These are phyloP conservation scores for Fragaria iinumae DNA, from an alignment of 306 rosid genomes.

Conservation along the genomic window DNA sequence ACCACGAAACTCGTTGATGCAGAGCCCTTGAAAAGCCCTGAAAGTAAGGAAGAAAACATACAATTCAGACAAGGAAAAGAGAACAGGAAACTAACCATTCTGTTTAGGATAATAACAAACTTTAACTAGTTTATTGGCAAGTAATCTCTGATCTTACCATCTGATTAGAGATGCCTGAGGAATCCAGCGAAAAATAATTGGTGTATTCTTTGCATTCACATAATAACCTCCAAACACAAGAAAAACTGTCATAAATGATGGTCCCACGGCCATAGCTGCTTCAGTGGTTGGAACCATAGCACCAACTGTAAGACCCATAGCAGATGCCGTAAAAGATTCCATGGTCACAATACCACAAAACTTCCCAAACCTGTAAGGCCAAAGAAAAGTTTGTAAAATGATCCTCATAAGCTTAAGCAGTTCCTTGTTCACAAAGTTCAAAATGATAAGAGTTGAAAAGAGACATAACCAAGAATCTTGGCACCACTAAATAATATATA, in stretches of 20 bases:
- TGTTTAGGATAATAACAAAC: not conserved
- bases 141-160: conserved; percentile 54
- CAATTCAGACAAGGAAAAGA: conserved; percentile 1
- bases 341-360: conserved; percentile 84
- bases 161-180: conserved; percentile 82
- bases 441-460: conserved; percentile 1
- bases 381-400: conserved; percentile 21
- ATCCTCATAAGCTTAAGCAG: conserved; percentile 12
- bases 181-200: conserved; percentile 92
- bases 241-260: conserved; percentile 90
- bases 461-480: not conserved
- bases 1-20: conserved; percentile 82
- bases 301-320: conserved; percentile 97
- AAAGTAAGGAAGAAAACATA: conserved; percentile 33
- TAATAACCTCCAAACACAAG: conserved; percentile 93
- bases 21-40: conserved; percentile 98
- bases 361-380: conserved; percentile 64
- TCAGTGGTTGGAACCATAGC: conserved; percentile 94
- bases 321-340: conserved; percentile 95
- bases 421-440: not conserved
- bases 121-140: conserved; percentile 15
- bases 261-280: conserved; percentile 97
- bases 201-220: conserved; percentile 83
- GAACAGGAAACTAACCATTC: no score
- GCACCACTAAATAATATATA: not conserved